Conservation (phyloP, 257 asterid species). For the Misopates orontium region DNA sequence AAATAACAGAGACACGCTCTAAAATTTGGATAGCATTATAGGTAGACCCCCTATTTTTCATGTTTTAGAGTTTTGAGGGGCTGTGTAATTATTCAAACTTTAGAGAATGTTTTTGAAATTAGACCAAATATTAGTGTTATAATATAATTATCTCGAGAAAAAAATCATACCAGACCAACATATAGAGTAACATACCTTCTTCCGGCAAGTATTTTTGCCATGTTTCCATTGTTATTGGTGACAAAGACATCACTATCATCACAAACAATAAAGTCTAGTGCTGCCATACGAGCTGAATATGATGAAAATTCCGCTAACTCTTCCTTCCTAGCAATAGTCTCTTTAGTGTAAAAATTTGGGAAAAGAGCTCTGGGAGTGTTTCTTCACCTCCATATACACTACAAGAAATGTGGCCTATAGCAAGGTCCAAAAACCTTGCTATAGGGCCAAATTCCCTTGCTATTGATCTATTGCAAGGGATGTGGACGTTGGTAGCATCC, state of each 20-base stretch:
- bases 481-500: no score
- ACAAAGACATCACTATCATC: conserved; percentile 76
- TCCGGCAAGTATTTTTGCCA: conserved; percentile 50
- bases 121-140: not conserved
- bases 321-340: conserved; percentile 58
- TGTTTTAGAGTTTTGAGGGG: no score
- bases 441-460: no score
- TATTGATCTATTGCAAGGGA: no score
- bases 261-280: conserved; percentile 70
- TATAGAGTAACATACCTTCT: conserved; percentile 34
- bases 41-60: no score
- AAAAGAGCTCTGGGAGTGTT: conserved; percentile 56
- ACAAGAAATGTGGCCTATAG: no score
- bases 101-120: no score
- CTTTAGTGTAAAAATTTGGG: conserved; percentile 68
- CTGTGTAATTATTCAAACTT: no score
- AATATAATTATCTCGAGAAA: not conserved
- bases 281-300: conserved; percentile 81
- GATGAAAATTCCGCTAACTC: conserved; percentile 54
- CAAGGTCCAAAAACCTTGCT: no score
- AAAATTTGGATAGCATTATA: no score
- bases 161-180: not conserved
- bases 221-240: conserved; percentile 70
- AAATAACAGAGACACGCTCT: no score
- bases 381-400: conserved; percentile 72